phyloP scores from a whole-genome alignment of 2,329 filamentous ascomycete genomes.

The Aspergillus fructus region DNA sequence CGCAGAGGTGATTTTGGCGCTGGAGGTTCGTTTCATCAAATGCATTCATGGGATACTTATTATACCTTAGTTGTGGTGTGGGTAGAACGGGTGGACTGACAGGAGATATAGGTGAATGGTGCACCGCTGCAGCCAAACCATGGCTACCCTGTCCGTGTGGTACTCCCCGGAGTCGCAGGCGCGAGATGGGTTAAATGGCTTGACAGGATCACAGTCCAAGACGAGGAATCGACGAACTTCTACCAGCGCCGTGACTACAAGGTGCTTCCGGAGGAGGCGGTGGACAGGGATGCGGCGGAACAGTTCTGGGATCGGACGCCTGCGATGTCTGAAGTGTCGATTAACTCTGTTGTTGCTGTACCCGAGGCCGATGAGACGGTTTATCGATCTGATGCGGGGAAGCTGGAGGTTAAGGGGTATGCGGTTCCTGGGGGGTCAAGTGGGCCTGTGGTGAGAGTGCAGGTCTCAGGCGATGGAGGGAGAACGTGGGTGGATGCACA shows the following conservation, averaged over 20 bases:
- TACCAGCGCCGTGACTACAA: slow-evolving; percentile 63
- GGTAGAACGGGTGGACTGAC: not conserved
- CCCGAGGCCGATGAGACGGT: slow-evolving; percentile 49
- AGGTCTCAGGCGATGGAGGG: slow-evolving; percentile 53
- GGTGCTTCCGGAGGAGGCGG: slow-evolving; percentile 54
- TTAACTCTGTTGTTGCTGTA: slow-evolving; percentile 56
- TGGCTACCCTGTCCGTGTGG: slow-evolving; percentile 43
- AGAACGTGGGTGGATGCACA: slow-evolving; percentile 52
- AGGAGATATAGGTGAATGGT: slow-evolving; percentile 39
- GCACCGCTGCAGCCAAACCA: slow-evolving; percentile 42
- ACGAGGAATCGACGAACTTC: slow-evolving; percentile 52
- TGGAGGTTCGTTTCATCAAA: slow-evolving; percentile 38
- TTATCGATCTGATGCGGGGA: slow-evolving; percentile 37
- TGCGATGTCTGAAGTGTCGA: slow-evolving; percentile 55
- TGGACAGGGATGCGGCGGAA: slow-evolving; percentile 50
- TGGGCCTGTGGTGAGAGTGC: slow-evolving; percentile 55
- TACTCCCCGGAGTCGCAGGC: slow-evolving; percentile 45
- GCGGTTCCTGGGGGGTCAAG: slow-evolving; percentile 55
- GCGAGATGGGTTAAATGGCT: slow-evolving; percentile 47
- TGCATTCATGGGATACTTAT: too few relatives aligned
- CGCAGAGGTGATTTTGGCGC: slow-evolving; percentile 49
- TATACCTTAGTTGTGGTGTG: not conserved
- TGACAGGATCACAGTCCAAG: slow-evolving; percentile 46
- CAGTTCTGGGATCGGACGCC: slow-evolving; percentile 53
- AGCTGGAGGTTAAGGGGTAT: slow-evolving; percentile 55